Evolutionary conservation across 768 basidiomycete genomes (phyloP), one percentile per base, ranked within the genome.

Genomic region (Termitomyces heimii): DNA sequence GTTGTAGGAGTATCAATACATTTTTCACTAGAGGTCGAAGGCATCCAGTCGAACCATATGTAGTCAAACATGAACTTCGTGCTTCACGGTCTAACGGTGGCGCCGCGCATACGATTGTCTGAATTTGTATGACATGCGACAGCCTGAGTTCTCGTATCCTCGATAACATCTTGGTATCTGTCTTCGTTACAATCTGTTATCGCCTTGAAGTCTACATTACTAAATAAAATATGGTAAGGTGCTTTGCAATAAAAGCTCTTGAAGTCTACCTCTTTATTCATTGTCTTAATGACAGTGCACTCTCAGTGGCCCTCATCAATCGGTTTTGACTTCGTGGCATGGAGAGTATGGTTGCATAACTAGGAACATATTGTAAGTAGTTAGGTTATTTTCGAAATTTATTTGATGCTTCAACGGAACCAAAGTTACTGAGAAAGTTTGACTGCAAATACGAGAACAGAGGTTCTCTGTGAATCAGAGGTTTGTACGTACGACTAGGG

Each of bases 1-100:
- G 54, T 43, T 63, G 49, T 61, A 59, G 60, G 61, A 53, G 47
- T 59, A 61, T 55, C 37, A 54, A 44, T 28, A 22, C 32, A 20
- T 53, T 18, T 22, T 56, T 31, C 28, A 22, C 24, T 28, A 24
- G 10, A 18, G 34, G 12, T 18, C 28, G 35, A 39, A 51, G 32
- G 26, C 20, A 14, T 22, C 6, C 10, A 37, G 49, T 49, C 14
- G 4, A 6, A 32, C 2, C 5, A 28, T 29, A n/a, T 2, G 18
- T 10, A 2, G 28, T 32, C 31, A 14, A 22, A 47, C 10, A 10
- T 20, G 5, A 32, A 3, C 1, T 26, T 18, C n/a, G 34, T 22
- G 47, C 8, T 35, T 18, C 14, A 13, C 37, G 18, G 3, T 18
- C 2, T n/a, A 28, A 28, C 32, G 14, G 18, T 18, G 35, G 10